Base-by-base conservation (phyloP, 1,139 yeast genomes). In the Kodamaea suecica region DNA sequence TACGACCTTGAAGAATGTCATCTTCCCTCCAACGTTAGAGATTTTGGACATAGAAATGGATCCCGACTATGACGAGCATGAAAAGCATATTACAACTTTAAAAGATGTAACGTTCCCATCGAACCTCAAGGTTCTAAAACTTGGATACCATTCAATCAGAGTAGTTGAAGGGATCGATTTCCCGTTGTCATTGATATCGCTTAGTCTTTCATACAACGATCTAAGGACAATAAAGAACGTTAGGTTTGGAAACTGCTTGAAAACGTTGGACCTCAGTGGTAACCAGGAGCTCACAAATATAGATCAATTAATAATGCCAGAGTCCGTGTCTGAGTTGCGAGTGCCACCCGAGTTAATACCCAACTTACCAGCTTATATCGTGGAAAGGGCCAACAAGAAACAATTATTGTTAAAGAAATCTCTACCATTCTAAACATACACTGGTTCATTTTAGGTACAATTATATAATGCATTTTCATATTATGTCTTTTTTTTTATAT, bases 1-100 rank as follows among this genome's bases (percentile, higher is more conserved):
- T 26, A 70, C 76, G 5, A 68, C 76, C 0, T 52, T 70, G 33
- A 70, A 69, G 38, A 70, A 70, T 45, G 74, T 70, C 4, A 54
- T 51, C 17, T 69, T 70, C 39, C 76, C 76, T 0, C 38, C 55
- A 1, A 47, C 61, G 1, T 50, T 70, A 17, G 66, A 67, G 41
- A 59, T 66, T 4, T 52, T 70, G 33, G 74, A 70, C 40, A 39
- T 70, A 19, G 71, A 66, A 33, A 66, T 66, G 65, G 71, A 68
- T 33, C 73, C 73, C 1, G 63, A 63, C 30, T 44, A 50, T 12
- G 68, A 65, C 29, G 73, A 66, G 11, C 59, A 61, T 43, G 75
- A 70, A 35, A 70, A 67, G 43, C 64, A 63, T 39, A 56, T 70
- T 16, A 65, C 71, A 2, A 63, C 72, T 4, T 52, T 70, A 32